Percentiles rank a stretch among this genome's conserved stretches.
These are phyloP conservation scores for Calonectria honghensis DNA, from an alignment of 2,329 filamentous ascomycete genomes.

Conservation along the genomic window DNA sequence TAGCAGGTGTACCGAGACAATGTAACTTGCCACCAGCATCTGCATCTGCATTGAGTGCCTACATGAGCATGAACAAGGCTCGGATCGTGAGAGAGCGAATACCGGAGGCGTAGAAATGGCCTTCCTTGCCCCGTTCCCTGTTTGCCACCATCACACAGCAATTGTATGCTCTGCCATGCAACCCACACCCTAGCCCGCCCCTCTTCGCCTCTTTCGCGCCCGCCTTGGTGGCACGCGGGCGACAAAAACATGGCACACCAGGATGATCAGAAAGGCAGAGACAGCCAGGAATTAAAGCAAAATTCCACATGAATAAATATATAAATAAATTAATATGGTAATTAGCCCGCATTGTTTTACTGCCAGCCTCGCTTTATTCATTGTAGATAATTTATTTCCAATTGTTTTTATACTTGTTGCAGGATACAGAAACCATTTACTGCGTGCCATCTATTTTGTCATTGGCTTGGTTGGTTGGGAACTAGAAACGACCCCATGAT, in stretches of 20 bases:
- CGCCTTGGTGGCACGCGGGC: constrained; percentile 19
- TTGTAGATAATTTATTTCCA: neutral
- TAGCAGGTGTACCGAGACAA: constrained; percentile 11
- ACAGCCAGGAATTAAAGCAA: neutral
- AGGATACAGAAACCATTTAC: neutral
- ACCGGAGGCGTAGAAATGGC: constrained; percentile 13
- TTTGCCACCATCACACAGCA: constrained; percentile 24
- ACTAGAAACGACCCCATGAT: constrained; percentile 42
- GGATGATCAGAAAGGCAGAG: neutral
- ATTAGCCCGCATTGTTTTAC: neutral
- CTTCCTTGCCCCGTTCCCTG: constrained; percentile 17
- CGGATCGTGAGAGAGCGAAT: constrained; percentile 6
- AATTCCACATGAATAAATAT: neutral
- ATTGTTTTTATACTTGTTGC: neutral
- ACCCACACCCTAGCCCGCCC: constrained; percentile 32
- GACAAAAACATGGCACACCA: neutral
- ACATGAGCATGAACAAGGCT: constrained; percentile 30
- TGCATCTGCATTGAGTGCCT: constrained; percentile 22
- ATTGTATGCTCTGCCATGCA: constrained; percentile 8
- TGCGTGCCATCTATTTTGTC: neutral
- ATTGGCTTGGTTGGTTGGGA: constrained; percentile 3
- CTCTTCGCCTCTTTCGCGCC: constrained; percentile 27
- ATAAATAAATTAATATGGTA: neutral
- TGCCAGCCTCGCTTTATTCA: no score
- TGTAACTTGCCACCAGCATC: constrained; percentile 18